Percentiles rank a stretch among this genome's conserved stretches.
Conservation (phyloP, 1,284 basidiomycete species). For the Cystobasidium pallidum region DNA sequence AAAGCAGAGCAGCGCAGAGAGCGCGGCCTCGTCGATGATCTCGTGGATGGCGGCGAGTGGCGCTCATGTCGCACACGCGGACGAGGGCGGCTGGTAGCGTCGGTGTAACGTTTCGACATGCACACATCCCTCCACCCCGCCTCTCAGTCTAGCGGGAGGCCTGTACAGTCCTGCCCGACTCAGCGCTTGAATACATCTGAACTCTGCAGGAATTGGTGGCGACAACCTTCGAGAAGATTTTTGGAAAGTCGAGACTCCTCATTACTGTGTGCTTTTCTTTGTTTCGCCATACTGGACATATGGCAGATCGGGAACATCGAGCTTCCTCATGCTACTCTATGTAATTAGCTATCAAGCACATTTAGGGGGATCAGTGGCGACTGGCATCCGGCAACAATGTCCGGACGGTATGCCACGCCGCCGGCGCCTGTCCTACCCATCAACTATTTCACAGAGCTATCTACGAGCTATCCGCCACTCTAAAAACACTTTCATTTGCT, state of each 20-base stretch:
- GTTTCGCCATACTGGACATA: no score
- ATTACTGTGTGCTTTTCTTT: no score
- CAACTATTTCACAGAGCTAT: background rate
- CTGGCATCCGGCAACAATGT: background rate
- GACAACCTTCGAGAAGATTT: constrained; percentile 20
- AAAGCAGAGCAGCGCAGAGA: constrained; percentile 4
- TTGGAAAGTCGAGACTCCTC: no score
- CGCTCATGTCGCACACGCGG: background rate
- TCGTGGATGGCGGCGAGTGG: constrained; percentile 4
- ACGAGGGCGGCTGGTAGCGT: background rate
- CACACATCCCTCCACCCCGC: background rate
- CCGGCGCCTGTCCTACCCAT: background rate
- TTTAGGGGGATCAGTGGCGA: background rate
- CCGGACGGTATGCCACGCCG: background rate
- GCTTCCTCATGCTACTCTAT: no score
- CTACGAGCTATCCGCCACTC: background rate
- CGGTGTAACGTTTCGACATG: background rate
- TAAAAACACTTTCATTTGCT: background rate
- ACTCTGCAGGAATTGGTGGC: constrained; percentile 15
- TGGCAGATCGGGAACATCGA: no score
- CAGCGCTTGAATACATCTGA: background rate
- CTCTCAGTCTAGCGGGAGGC: no score
- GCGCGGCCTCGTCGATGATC: background rate
- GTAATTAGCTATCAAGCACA: no score
- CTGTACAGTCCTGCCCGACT: background rate